Conservation (phyloP, 257 asterid genomes). For the Ilex asprella region DNA sequence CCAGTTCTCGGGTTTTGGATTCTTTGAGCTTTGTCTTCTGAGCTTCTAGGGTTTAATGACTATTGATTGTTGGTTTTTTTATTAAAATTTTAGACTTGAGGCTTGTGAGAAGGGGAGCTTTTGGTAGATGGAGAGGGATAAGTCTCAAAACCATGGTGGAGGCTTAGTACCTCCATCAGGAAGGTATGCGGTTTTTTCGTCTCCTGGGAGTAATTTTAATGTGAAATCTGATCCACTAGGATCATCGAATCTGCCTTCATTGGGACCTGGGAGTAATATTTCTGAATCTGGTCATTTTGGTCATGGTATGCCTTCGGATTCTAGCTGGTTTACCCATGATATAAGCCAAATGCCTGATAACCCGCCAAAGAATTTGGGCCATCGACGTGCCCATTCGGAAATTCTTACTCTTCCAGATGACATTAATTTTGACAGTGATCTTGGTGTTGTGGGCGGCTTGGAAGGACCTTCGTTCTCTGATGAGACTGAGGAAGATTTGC, state of each 20-base stretch:
- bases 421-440: slow-evolving; percentile 85
- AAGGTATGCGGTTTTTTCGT: slow-evolving; percentile 56
- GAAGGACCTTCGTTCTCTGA: slow-evolving; percentile 87
- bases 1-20: no score
- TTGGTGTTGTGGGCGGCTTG: slow-evolving; percentile 86
- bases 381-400: slow-evolving; percentile 92
- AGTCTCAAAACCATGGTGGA: slow-evolving; percentile 39
- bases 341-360: slow-evolving; percentile 87
- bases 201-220: slow-evolving; percentile 44
- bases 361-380: slow-evolving; percentile 78
- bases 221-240: slow-evolving; percentile 47
- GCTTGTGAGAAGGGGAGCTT: not conserved
- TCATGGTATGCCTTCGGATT: slow-evolving; percentile 38
- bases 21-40: not conserved
- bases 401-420: slow-evolving; percentile 92
- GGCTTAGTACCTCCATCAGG: slow-evolving; percentile 69
- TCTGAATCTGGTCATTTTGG: slow-evolving; percentile 55
- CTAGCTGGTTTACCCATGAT: slow-evolving; percentile 63
- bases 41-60: not conserved
- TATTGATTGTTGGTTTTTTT: not conserved
- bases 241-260: slow-evolving; percentile 51
- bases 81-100: no score
- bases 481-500: slow-evolving; percentile 77
- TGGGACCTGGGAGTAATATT: slow-evolving; percentile 40
- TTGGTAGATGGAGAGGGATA: slow-evolving; percentile 71